Conservation (phyloP, 257 asterid species). For the Nicotiana benthamiana region DNA sequence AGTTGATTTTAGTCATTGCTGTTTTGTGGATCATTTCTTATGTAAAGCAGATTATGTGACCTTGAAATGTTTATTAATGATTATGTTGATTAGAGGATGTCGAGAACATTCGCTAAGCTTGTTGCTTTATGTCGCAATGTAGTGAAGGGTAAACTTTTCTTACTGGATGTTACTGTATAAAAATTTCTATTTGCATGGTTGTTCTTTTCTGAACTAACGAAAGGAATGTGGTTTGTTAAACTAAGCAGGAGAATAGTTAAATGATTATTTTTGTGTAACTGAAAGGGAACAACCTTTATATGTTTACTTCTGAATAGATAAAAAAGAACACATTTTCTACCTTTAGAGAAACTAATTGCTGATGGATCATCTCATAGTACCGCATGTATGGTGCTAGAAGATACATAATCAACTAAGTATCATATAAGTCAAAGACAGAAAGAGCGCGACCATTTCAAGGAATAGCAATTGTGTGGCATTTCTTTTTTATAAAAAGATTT, state of each 20-base stretch:
- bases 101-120: neutral
- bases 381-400: constrained; percentile 2
- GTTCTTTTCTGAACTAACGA: neutral
- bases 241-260: neutral
- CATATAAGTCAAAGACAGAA: neutral
- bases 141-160: neutral
- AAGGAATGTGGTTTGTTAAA: neutral
- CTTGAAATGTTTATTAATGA: neutral
- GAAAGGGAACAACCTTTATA: neutral
- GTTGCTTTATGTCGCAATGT: neutral
- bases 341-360: neutral
- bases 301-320: neutral
- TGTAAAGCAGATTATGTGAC: neutral
- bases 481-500: neutral
- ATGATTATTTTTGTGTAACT: neutral
- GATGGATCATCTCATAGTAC: neutral
- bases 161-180: neutral
- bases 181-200: neutral
- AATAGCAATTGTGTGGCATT: neutral
- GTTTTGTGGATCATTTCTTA: neutral
- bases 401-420: neutral
- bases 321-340: neutral
- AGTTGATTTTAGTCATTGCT: neutral
- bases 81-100: neutral
- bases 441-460: neutral